These are phyloP conservation scores for Suillus decipiens DNA, from an alignment of 768 basidiomycete species.

Conservation along the genomic window DNA sequence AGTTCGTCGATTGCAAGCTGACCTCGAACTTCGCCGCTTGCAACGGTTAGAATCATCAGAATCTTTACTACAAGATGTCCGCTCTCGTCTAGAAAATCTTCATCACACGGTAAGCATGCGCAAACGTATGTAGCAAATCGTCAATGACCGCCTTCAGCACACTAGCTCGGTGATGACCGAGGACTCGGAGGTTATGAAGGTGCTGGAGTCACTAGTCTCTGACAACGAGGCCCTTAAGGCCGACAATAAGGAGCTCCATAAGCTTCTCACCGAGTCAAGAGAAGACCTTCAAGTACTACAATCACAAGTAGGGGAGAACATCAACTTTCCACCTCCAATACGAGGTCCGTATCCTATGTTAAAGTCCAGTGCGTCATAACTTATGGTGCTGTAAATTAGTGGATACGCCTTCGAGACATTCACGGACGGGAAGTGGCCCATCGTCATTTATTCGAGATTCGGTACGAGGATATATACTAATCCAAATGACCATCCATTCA, in stretches of 20 bases:
- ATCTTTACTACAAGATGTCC: slow-evolving; percentile 65
- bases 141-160: slow-evolving; percentile 32
- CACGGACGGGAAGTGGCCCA: slow-evolving; percentile 45
- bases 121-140: slow-evolving; percentile 19
- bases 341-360: slow-evolving; percentile 37
- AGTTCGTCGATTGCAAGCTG: slow-evolving; percentile 61
- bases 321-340: slow-evolving; percentile 48
- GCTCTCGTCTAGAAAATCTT: slow-evolving; percentile 59
- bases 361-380: background rate
- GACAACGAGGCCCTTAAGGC: slow-evolving; percentile 83
- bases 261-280: slow-evolving; percentile 69
- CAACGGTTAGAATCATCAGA: slow-evolving; percentile 69
- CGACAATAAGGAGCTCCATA: slow-evolving; percentile 79
- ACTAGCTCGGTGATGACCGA: slow-evolving; percentile 40
- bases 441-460: slow-evolving; percentile 46
- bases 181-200: slow-evolving; percentile 60
- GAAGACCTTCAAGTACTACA: slow-evolving; percentile 73
- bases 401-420: slow-evolving; percentile 38
- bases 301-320: slow-evolving; percentile 75
- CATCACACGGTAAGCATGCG: slow-evolving; percentile 50
- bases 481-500: slow-evolving; percentile 28
- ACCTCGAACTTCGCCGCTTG: slow-evolving; percentile 59
- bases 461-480: slow-evolving; percentile 37
- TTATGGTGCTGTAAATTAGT: slow-evolving; percentile 23
- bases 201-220: slow-evolving; percentile 82